Evolutionary conservation across 179 eudicot genomes (phyloP).

Genomic region (Silene vulgaris): DNA sequence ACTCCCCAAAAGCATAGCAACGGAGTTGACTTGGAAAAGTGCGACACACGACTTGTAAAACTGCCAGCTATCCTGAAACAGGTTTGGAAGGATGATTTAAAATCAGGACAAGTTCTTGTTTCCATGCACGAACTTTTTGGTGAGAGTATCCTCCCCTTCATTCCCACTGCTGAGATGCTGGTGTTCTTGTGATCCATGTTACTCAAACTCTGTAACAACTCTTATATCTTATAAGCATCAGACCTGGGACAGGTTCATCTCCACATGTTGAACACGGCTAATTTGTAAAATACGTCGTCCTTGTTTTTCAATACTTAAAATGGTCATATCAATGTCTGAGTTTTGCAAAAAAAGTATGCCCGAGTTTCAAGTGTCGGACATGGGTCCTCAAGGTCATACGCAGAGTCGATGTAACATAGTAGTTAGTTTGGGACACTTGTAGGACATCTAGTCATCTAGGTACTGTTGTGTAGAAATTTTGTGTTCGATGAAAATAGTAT

Average conservation of each 20-base stretch:
- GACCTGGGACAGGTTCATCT: too few species aligned
- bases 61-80: conserved; percentile 46
- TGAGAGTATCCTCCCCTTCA: conserved; percentile 55
- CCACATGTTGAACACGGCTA: too few species aligned
- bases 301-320: too few species aligned
- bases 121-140: conserved; percentile 51
- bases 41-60: conserved; percentile 26
- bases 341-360: background rate
- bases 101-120: conserved; percentile 52
- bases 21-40: conserved; percentile 21
- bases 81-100: conserved; percentile 65
- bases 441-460: too few species aligned
- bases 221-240: too few species aligned
- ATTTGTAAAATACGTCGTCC: background rate
- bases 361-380: background rate
- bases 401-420: background rate
- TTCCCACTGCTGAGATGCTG: conserved; percentile 54
- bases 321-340: background rate
- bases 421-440: too few species aligned
- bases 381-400: background rate
- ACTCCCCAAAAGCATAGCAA: conserved; percentile 17
- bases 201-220: background rate
- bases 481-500: too few species aligned
- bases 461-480: too few species aligned
- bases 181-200: conserved; percentile 38